Evolutionary conservation across 1,284 basidiomycete species (phyloP), one percentile per base, ranked within the genome.

Genomic region (Peniophora sp.): DNA sequence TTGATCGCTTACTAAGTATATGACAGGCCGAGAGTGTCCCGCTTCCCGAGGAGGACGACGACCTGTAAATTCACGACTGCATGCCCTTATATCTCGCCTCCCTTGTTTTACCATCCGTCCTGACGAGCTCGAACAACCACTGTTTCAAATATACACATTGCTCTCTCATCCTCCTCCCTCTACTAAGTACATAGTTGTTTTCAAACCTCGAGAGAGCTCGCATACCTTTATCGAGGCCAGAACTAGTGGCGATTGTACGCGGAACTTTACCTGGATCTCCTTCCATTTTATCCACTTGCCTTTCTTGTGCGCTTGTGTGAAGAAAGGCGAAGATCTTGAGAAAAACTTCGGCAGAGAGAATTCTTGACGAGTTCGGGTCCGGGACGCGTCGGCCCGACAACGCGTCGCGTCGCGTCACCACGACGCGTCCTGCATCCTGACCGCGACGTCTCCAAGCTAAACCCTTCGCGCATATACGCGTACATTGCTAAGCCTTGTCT

Each of bases 1-100:
- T 11, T 27, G 19, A 41, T 45, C 12, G 23, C 23, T 35, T 47
- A 14, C 50, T 57, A 20, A 52, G 45, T n/a, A 17, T n/a, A 48
- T 2, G 9, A 2, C 52, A 89, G 86, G 86, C 86, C 53, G 85
- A 85, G 67, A 69, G 70, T 54, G 78, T 88, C 56, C 86, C 86
- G 59, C 81, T 89, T 55, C 86, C 86, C 50, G 86, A 89, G 68
- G 87, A 89, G 64, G 86, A 89, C 46, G 86, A 89, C 52, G 85
- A 89, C 58, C 71, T 85, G 57, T 85, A 74, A 16, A 41, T 41
- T 20, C n/a, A 41, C 19, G 16, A 17, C 38, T n/a, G n/a, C n/a
- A n/a, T n/a, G n/a, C n/a, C n/a, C n/a, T 32, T 12, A 32, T 32
- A 32, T 12, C 27, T 32, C 27, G 12, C 12, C 27, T 6, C 27